phyloP scores from a whole-genome alignment of 176 grass and related monocot species.

The Paspalum vaginatum region DNA sequence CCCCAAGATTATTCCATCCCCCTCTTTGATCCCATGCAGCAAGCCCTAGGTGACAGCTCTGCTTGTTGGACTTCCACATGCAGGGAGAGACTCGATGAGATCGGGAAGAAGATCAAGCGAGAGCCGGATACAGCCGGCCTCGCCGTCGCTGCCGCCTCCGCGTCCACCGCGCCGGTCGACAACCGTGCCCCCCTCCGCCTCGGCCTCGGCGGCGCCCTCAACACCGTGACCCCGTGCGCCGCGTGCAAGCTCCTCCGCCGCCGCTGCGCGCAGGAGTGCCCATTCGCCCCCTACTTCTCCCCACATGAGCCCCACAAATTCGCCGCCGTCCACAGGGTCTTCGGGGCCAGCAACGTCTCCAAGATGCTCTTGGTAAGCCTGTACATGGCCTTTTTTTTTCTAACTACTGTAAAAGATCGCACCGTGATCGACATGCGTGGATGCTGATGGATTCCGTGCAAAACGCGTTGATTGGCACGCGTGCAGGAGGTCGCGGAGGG shows the following conservation, averaged over 20 bases:
- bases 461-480: conserved; percentile 28
- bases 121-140: conserved; percentile 44
- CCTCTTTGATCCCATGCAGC: conserved; percentile 14
- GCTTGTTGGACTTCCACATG: conserved; percentile 1
- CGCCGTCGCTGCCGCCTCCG: background rate
- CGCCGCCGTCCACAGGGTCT: conserved; percentile 89
- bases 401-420: background rate
- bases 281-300: conserved; percentile 94
- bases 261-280: conserved; percentile 85
- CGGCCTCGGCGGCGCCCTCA: conserved; percentile 41
- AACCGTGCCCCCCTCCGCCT: conserved; percentile 32
- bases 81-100: conserved; percentile 80
- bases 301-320: conserved; percentile 93
- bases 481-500: conserved; percentile 86
- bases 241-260: conserved; percentile 95
- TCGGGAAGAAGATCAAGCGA: conserved; percentile 81
- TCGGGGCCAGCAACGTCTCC: conserved; percentile 97
- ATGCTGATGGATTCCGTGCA: conserved; percentile 29
- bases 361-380: conserved; percentile 85
- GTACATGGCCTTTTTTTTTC: background rate
- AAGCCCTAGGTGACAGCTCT: conserved; percentile 38
- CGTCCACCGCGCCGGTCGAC: conserved; percentile 26
- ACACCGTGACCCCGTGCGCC: conserved; percentile 80
- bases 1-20: background rate
- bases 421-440: background rate